Percentiles rank a stretch among this genome's conserved stretches.
Evolutionary conservation across 1,284 basidiomycete species (phyloP).

Genomic region (Microbotryum lychnidis-dioicae): DNA sequence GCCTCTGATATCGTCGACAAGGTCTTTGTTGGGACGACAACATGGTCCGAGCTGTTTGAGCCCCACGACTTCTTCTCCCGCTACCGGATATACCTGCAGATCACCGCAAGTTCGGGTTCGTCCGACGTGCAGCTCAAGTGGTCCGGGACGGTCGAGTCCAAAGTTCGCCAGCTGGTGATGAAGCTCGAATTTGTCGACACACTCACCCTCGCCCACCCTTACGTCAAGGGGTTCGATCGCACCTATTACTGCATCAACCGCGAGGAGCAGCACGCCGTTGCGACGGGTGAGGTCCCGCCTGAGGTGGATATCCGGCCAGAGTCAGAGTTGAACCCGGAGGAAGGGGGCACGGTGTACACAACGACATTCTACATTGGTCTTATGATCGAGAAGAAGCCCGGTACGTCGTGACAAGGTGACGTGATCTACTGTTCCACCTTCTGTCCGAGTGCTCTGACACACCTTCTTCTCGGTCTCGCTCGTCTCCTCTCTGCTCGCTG

Average conservation of each 20-base stretch:
- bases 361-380: slow-evolving; percentile 97
- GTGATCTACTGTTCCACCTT: no score
- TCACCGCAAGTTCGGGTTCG: slow-evolving; percentile 78
- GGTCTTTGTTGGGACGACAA: slow-evolving; percentile 73
- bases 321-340: slow-evolving; percentile 69
- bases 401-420: slow-evolving; percentile 46
- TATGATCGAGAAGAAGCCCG: slow-evolving; percentile 79
- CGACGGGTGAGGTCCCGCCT: slow-evolving; percentile 75
- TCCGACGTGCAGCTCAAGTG: slow-evolving; percentile 88
- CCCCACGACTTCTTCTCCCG: slow-evolving; percentile 96
- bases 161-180: slow-evolving; percentile 90
- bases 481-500: slow-evolving; percentile 6
- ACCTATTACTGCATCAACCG: slow-evolving; percentile 69
- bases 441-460: no score
- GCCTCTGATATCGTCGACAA: slow-evolving; percentile 88
- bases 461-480: background rate
- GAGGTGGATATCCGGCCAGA: slow-evolving; percentile 63
- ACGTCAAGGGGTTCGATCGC: slow-evolving; percentile 87
- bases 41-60: slow-evolving; percentile 84
- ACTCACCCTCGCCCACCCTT: slow-evolving; percentile 86
- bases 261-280: slow-evolving; percentile 70
- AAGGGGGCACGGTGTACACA: slow-evolving; percentile 71
- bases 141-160: slow-evolving; percentile 95
- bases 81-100: slow-evolving; percentile 97
- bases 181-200: slow-evolving; percentile 94